Evolutionary conservation across 73 alveolate genomes (phyloP).

Genomic region (Vitrella brassicaformis): DNA sequence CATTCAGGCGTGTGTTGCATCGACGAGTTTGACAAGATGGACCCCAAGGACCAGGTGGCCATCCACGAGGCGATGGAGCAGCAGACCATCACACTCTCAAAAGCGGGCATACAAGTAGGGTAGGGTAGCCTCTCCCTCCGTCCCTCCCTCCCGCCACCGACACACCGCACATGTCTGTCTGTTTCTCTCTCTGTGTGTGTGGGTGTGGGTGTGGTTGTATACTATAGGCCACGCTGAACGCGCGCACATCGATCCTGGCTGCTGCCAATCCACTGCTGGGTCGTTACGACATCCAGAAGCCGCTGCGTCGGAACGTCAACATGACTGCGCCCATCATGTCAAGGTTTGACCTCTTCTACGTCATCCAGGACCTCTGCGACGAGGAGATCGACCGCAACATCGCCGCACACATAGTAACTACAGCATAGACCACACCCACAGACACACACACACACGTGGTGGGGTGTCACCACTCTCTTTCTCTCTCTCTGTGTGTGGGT

Average conservation of each 20-base stretch:
- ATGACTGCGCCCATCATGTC: constrained; percentile 98
- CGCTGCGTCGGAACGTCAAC: constrained; percentile 80
- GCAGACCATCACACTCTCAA: constrained; percentile 95
- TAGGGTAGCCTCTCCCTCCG: background rate
- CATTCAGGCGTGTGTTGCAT: constrained; percentile 98
- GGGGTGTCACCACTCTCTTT: too few species aligned
- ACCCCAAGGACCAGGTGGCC: constrained; percentile 90
- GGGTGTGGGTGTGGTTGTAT: background rate
- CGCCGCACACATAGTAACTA: constrained; percentile 77
- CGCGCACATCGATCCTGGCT: constrained; percentile 94
- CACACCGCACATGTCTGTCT: background rate
- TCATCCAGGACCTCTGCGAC: constrained; percentile 75
- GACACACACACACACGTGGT: too few species aligned
- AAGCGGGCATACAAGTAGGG: constrained; percentile 78
- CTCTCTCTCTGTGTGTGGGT: too few species aligned
- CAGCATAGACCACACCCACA: too few species aligned
- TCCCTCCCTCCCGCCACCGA: background rate
- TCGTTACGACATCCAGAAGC: constrained; percentile 80
- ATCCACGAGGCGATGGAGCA: constrained; percentile 99
- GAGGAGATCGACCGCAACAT: constrained; percentile 66
- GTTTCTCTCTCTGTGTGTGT: background rate
- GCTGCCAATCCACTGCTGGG: constrained; percentile 96
- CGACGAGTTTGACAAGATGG: constrained; percentile 99
- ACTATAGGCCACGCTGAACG: constrained; percentile 65
- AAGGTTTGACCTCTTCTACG: constrained; percentile 92